Evolutionary conservation across 495 filamentous ascomycete species (phyloP).

Genomic region (Annulohypoxylon moriforme): DNA sequence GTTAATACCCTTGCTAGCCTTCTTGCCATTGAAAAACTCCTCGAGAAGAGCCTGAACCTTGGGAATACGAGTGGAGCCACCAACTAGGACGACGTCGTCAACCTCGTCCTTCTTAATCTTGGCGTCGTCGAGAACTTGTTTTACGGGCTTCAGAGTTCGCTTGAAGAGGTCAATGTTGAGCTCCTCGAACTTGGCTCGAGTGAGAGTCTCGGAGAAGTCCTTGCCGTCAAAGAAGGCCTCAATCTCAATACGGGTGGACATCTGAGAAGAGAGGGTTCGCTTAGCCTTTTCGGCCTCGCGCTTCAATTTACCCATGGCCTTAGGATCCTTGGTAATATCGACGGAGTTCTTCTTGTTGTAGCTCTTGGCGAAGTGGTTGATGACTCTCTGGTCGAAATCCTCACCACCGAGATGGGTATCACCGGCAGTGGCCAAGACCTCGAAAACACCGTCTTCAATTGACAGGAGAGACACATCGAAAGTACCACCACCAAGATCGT

Average conservation of each 20-base stretch:
- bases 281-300: conserved; percentile 99
- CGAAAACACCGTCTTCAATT: conserved; percentile 97
- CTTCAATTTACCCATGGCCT: conserved; percentile 99
- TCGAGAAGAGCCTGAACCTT: conserved; percentile 95
- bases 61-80: conserved; percentile 95
- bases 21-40: conserved; percentile 95
- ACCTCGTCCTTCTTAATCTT: conserved; percentile 89
- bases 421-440: conserved; percentile 97
- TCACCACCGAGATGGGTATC: conserved; percentile 99
- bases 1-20: conserved; percentile 98
- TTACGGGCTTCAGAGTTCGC: conserved; percentile 98
- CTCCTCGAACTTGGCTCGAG: conserved; percentile 99
- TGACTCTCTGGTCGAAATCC: conserved; percentile 98
- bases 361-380: conserved; percentile 95
- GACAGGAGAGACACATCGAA: conserved; percentile 99
- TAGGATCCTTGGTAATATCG: conserved; percentile 92
- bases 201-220: conserved; percentile 98
- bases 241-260: conserved; percentile 98
- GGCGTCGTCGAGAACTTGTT: conserved; percentile 94
- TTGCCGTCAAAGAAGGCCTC: conserved; percentile 97
- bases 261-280: conserved; percentile 97
- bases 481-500: conserved; percentile 99
- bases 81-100: conserved; percentile 89
- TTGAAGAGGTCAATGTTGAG: conserved; percentile 98
- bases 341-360: conserved; percentile 99